A percentile compares a stretch with the other conserved stretches of the same genome.
Conservation (phyloP, 371 early-diverging fungal species). For the Circinella umbellata region DNA sequence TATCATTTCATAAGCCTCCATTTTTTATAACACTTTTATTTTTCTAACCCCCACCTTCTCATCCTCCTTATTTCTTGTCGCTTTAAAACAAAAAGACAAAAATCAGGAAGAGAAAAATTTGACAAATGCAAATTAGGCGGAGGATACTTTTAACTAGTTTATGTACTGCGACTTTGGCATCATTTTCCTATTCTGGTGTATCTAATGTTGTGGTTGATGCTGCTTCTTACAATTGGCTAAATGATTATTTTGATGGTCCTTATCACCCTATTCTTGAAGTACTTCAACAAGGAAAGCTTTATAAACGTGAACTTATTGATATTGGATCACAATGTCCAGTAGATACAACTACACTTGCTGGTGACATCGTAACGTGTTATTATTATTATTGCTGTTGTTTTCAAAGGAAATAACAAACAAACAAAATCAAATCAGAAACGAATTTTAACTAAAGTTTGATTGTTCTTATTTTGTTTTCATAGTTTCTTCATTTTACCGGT, state of each 20-base stretch:
- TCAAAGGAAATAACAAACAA: too few relatives aligned
- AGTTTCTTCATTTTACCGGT: constrained; percentile 26
- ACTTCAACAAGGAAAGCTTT: neutral
- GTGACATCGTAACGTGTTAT: neutral
- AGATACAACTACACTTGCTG: neutral
- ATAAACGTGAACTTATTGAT: neutral
- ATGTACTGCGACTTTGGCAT: neutral
- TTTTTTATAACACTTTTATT: too few relatives aligned
- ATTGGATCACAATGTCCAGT: neutral
- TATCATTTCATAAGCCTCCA: too few relatives aligned
- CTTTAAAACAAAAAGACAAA: too few relatives aligned
- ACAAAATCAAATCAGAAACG: too few relatives aligned
- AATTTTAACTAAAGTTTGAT: too few relatives aligned
- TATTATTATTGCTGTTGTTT: neutral
- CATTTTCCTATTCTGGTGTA: neutral
- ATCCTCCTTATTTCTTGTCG: neutral
- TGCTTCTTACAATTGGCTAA: neutral
- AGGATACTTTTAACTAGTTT: neutral
- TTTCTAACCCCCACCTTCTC: too few relatives aligned
- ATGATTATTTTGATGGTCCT: neutral
- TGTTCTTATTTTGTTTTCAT: neutral
- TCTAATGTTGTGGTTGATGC: neutral
- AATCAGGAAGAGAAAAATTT: too few relatives aligned
- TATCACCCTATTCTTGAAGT: neutral
- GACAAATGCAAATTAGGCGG: neutral